Base-by-base conservation (phyloP, 2,329 filamentous ascomycete genomes). In the Alternaria longipes region DNA sequence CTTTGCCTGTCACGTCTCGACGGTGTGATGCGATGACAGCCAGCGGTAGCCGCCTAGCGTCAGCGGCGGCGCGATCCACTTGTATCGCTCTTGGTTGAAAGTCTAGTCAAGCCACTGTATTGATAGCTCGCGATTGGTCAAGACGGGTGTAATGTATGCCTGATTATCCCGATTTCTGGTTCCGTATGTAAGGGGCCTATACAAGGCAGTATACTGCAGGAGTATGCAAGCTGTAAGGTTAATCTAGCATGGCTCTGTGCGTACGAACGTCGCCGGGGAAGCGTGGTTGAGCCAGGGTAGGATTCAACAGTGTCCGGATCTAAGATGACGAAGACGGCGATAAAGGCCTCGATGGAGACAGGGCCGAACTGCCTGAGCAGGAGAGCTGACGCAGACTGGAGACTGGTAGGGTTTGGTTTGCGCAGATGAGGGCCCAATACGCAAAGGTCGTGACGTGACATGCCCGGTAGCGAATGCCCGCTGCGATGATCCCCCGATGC, bases 211-310 rank as follows among this genome's bases (percentile, higher is more conserved):
- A 56, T 45, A 60, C 62, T 69, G 65, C 67, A 71, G 64, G 60
- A 65, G 60, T 16, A 40, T 44, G 58, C 47, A 59, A 58, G 54
- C 63, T 60, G 42, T 55, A 63, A 65, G 62, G 64, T 71, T 69
- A 68, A 72, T 74, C 68, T 70, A 69, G 66, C 56, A 61, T 53
- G 59, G 66, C 65, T 68, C 70, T 72, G 71, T 74, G 72, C 66
- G 69, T 67, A 66, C 62, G 68, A 70, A 75, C 70, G 67, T 71
- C 57, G 70, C 64, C 70, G 54, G 62, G 74, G 73, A 67, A 65
- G 61, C 56, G 68, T 64, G 40, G 40, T 42, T 24, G 56, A 45
- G 66, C 60, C 68, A 68, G 71, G 74, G 69, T 68, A 42, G 54
- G 40, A 53, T 63, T 62, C 53, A 64, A 58, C 59, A 63, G 53